A percentile compares a stretch with the other conserved stretches of the same genome.
phyloP scores from a whole-genome alignment of 352 stramenopile species.

The Phytopythium delawarense region DNA sequence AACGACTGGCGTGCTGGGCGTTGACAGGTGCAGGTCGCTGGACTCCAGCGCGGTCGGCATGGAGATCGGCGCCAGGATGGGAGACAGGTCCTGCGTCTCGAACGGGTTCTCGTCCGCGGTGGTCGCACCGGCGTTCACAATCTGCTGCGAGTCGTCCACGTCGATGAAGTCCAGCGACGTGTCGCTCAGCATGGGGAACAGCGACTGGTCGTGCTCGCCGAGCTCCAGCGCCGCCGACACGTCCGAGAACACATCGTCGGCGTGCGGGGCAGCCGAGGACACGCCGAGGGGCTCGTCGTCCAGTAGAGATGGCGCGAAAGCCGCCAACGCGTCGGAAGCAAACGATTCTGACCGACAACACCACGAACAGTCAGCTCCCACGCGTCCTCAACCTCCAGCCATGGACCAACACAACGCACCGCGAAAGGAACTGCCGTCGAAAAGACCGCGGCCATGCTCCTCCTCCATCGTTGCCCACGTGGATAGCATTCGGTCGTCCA shows the following conservation, averaged over 20 bases:
- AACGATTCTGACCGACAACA: constrained; percentile 18
- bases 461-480: constrained; percentile 27
- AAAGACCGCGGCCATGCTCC: constrained; percentile 17
- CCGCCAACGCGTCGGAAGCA: constrained; percentile 24
- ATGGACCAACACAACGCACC: constrained; percentile 11
- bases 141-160: constrained; percentile 21
- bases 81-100: constrained; percentile 40
- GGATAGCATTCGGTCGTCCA: constrained; percentile 18
- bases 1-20: constrained; percentile 8
- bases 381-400: not conserved
- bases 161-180: constrained; percentile 33
- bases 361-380: not conserved
- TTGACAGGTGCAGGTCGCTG: not conserved
- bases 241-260: constrained; percentile 29
- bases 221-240: constrained; percentile 11
- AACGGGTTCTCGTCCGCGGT: constrained; percentile 30
- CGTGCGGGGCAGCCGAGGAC: constrained; percentile 15
- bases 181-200: constrained; percentile 28
- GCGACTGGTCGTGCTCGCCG: constrained; percentile 15
- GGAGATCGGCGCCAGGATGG: constrained; percentile 43
- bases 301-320: constrained; percentile 31
- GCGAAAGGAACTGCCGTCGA: constrained; percentile 11
- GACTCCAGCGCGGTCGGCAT: constrained; percentile 6
- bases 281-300: constrained; percentile 48
- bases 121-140: constrained; percentile 15